Conservation (phyloP, 495 filamentous ascomycete genomes). For the Thermothielavioides terrestris region DNA sequence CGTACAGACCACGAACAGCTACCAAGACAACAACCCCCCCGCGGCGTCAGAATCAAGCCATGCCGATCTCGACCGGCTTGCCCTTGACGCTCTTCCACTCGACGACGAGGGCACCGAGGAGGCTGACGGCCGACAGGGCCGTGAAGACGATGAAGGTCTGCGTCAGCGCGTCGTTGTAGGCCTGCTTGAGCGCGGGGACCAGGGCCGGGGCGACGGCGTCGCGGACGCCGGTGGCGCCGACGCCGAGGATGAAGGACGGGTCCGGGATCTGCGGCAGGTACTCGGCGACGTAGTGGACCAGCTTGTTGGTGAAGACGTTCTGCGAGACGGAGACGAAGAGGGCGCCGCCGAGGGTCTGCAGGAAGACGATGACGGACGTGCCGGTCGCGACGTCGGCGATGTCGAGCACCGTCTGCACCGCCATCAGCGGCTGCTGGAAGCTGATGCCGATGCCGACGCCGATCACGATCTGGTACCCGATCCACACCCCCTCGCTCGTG, state of each 20-base stretch:
- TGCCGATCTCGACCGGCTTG: conserved; percentile 60
- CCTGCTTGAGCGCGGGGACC: conserved; percentile 48
- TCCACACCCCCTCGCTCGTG: conserved; percentile 53
- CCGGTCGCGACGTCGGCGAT: conserved; percentile 57
- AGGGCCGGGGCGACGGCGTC: conserved; percentile 33
- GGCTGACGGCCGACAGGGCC: conserved; percentile 51
- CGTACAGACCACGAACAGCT: background rate
- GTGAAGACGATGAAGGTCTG: conserved; percentile 61
- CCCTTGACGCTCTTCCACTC: conserved; percentile 83
- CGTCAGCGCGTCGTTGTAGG: conserved; percentile 65
- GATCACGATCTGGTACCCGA: conserved; percentile 66
- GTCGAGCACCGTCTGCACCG: conserved; percentile 57
- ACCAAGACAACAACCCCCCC: background rate
- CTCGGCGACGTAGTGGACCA: conserved; percentile 47
- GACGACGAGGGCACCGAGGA: conserved; percentile 52
- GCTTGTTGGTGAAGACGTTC: conserved; percentile 67
- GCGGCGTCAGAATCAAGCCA: too few species aligned
- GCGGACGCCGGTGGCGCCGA: conserved; percentile 63
- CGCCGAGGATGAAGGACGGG: conserved; percentile 39
- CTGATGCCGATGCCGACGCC: conserved; percentile 63
- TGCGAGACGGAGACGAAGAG: conserved; percentile 69
- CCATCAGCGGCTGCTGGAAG: conserved; percentile 60
- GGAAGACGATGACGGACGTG: conserved; percentile 57
- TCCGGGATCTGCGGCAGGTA: conserved; percentile 44
- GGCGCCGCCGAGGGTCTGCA: conserved; percentile 63